These are phyloP conservation scores for Caryopteris hybrid DNA, from an alignment of 305 asterid genomes.

Conservation along the genomic window DNA sequence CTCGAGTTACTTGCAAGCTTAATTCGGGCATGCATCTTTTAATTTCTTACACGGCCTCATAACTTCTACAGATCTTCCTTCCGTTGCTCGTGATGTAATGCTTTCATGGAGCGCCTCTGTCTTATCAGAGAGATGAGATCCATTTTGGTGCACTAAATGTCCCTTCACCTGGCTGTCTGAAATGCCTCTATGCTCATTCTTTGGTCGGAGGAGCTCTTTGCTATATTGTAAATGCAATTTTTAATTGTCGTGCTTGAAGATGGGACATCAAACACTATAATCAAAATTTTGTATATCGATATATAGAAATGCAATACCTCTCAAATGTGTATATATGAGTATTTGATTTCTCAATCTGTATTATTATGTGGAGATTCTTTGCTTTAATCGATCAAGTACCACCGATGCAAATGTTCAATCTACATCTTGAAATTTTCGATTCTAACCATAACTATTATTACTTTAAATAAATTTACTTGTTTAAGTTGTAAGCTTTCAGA, in stretches of 20 bases:
- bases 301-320: not conserved
- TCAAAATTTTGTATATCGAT: constrained; percentile 18
- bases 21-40: not conserved
- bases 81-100: constrained; percentile 84
- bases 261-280: not conserved
- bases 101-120: constrained; percentile 91
- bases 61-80: constrained; percentile 69
- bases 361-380: not conserved
- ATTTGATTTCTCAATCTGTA: not conserved
- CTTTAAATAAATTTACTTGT: no score
- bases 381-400: not conserved
- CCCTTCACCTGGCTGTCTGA: not conserved
- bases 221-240: constrained; percentile 11
- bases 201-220: not conserved
- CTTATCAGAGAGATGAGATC: constrained; percentile 49
- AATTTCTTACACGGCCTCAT: constrained; percentile 1
- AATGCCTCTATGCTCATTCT: not conserved
- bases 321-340: not conserved
- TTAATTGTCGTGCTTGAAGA: constrained; percentile 1
- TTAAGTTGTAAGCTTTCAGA: no score
- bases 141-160: not conserved
- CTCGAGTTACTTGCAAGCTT: not conserved
- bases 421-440: no score
- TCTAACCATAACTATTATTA: no score
- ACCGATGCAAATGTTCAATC: no score